Base-by-base conservation (phyloP, 2,329 filamentous ascomycete species). In the Fusarium virguliforme region DNA sequence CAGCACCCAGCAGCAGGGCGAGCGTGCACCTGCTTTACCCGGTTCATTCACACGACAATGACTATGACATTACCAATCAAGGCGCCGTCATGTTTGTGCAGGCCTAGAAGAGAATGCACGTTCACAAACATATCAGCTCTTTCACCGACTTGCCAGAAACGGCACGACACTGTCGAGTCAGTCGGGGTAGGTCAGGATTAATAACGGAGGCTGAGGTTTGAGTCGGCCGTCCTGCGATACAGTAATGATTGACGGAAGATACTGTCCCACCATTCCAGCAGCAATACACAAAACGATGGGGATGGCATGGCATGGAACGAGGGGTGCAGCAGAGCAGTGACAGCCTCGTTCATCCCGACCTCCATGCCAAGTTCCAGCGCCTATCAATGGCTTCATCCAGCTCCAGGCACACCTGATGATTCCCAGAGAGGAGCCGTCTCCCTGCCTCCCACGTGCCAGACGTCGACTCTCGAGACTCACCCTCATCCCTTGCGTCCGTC, bases 41-140 rank as follows among this genome's bases (percentile, higher is more conserved):
- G 60, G 32, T 54, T 72, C 63, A 60, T 73, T 65, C 61, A 65
- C 61, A 65, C 63, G 30, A 43, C 54, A 59, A 40, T 51, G 40
- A 57, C 56, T 46, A 61, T 58, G 54, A 50, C 41, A 67, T 72
- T 66, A 63, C 66, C 65, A 68, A 70, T 62, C 68, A 65, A 55
- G 53, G 59, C 61, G 62, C 64, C 51, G 57, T 43, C 51, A 50
- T 41, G 32, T 37, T 63, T 67, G 60, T 62, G 60, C 56, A 15
- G 18, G 15, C 38, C 26, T 7, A 18, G 18, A 15, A 38, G 12
- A 43, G 37, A 55, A 55, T 32, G 38, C 60, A 38, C 15, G 18
- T 43, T 35, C 40, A 60, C 15, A 60, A 26, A 28, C 50, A 56
- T 50, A 26, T 41, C 40, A 38, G 38, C 34, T 40, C 55, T 48